Evolutionary conservation across 495 filamentous ascomycete species (phyloP).

Genomic region (Penicillium robsamsonii): DNA sequence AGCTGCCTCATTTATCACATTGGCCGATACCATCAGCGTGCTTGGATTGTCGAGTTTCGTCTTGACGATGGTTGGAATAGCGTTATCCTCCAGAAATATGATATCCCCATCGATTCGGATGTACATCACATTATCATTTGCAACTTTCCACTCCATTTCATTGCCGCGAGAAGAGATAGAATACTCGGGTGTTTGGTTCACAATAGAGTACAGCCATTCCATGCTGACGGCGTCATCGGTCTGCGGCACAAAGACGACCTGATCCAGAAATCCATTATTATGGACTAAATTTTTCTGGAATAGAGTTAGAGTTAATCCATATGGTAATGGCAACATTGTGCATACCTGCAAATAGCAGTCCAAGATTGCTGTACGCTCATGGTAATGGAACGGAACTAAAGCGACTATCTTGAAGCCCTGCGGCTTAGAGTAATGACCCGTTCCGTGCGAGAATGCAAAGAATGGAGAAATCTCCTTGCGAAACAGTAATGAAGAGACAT

Average conservation of each 20-base stretch:
- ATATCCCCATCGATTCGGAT: conserved; percentile 58
- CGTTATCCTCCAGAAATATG: conserved; percentile 52
- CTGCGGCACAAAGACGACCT: conserved; percentile 52
- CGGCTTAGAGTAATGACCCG: conserved; percentile 41
- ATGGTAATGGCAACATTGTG: neutral
- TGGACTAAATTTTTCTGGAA: conserved; percentile 47
- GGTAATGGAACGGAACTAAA: conserved; percentile 49
- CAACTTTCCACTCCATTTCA: conserved; percentile 20
- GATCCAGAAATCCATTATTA: conserved; percentile 53
- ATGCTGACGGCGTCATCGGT: conserved; percentile 47
- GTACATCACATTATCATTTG: conserved; percentile 40
- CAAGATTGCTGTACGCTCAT: conserved; percentile 46
- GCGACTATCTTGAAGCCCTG: conserved; percentile 45
- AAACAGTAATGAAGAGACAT: conserved; percentile 25
- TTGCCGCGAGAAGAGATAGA: conserved; percentile 19
- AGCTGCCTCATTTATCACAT: conserved; percentile 47
- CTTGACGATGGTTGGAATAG: conserved; percentile 52
- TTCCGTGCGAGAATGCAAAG: conserved; percentile 32
- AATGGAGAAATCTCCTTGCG: conserved; percentile 29
- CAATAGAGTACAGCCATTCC: conserved; percentile 39
- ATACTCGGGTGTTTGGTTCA: conserved; percentile 31
- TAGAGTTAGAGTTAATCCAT: conserved; percentile 8
- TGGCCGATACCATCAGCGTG: conserved; percentile 50
- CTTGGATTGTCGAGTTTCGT: conserved; percentile 50
- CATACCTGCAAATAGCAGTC: conserved; percentile 52